phyloP scores from a whole-genome alignment of 257 asterid species.

The Lycium ferocissimum region DNA sequence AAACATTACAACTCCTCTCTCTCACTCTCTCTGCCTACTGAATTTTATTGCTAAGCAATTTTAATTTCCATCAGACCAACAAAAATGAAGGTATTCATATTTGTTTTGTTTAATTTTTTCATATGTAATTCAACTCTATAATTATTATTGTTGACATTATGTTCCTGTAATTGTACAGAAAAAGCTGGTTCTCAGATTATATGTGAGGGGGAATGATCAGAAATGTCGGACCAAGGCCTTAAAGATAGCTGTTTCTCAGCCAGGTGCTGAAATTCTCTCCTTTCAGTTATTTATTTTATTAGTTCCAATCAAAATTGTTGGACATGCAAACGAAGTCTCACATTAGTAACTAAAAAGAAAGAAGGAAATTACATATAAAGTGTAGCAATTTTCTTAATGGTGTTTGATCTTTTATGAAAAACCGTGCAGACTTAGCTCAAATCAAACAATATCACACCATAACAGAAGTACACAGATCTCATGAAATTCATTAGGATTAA shows the following conservation, averaged over 20 bases:
- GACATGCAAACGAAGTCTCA: no score
- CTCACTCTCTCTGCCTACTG: not conserved
- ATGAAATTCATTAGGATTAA: no score
- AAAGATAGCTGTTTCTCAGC: constrained; percentile 17
- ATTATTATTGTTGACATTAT: not conserved
- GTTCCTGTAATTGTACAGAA: not conserved
- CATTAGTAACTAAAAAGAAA: no score
- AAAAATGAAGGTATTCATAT: constrained; percentile 27
- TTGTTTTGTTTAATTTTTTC: not conserved
- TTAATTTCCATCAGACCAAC: not conserved
- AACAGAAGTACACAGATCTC: no score
- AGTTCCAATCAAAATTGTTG: not conserved
- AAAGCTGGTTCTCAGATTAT: constrained; percentile 23
- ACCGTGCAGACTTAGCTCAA: no score
- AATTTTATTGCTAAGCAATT: not conserved
- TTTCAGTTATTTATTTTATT: no score
- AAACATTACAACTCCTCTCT: not conserved
- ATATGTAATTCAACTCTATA: not conserved
- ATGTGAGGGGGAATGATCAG: not conserved
- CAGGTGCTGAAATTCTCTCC: not conserved
- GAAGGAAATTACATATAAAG: no score
- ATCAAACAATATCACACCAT: no score
- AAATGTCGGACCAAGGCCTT: constrained; percentile 27
- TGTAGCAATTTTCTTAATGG: no score
- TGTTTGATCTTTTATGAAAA: no score